Percentiles rank a stretch among this genome's conserved stretches.
Conservation (phyloP, 139 green algal species). For the Zygnema circumcarinatum region DNA sequence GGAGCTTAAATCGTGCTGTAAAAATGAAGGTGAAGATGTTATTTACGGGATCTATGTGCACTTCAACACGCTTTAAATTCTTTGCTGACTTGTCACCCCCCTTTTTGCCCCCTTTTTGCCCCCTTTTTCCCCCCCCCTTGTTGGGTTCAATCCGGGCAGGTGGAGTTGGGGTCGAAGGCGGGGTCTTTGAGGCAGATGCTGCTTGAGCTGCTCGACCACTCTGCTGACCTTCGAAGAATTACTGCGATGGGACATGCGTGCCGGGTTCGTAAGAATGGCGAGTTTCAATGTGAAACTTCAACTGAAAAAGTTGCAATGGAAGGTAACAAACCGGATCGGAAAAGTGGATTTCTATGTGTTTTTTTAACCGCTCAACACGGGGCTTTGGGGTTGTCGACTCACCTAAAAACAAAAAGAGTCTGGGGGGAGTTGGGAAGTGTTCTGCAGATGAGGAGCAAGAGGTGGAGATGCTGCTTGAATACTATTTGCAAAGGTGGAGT, state of each 20-base stretch:
- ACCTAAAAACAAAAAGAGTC: no score
- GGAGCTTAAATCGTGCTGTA: no score
- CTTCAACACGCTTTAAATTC: no score
- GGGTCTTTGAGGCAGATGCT: constrained; percentile 60
- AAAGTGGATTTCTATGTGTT: background rate
- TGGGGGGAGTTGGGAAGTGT: background rate
- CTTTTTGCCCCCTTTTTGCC: no score
- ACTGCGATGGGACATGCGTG: constrained; percentile 44
- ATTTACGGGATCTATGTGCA: no score
- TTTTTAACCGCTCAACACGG: no score
- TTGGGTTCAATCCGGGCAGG: no score
- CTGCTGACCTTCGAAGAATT: constrained; percentile 61
- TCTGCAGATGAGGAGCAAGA: constrained; percentile 61
- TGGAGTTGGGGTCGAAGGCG: constrained; percentile 57
- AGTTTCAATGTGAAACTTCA: constrained; percentile 10
- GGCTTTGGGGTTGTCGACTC: no score
- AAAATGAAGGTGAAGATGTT: no score
- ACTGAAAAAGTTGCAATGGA: constrained; percentile 16
- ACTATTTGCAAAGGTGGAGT: constrained; percentile 64
- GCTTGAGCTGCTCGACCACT: constrained; percentile 65
- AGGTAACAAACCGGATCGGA: background rate
- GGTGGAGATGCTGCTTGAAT: constrained; percentile 70
- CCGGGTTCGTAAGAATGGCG: no score
- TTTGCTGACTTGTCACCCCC: no score
- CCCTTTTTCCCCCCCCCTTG: no score